A percentile compares a stretch with the other conserved stretches of the same genome.
These are phyloP conservation scores for Iris pallida DNA, from an alignment of 116 monocot species.

Conservation along the genomic window DNA sequence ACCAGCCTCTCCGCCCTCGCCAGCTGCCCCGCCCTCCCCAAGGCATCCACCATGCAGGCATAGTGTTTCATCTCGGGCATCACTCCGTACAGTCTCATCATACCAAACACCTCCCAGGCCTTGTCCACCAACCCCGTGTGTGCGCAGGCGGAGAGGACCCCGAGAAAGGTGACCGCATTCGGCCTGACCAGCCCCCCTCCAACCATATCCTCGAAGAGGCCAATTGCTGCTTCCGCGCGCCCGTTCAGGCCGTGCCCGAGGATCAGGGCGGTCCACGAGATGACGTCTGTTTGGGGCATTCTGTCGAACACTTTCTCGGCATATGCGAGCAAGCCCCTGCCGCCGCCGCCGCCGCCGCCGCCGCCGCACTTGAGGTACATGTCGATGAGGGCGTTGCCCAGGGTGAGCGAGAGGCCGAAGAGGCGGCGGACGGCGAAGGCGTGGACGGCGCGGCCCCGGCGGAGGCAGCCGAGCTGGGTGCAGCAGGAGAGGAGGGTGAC, in stretches of 20 bases:
- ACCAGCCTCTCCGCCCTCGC: conserved; percentile 29
- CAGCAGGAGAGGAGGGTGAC: conserved; percentile 28
- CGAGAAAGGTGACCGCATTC: conserved; percentile 41
- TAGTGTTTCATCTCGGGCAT: conserved; percentile 39
- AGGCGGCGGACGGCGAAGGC: conserved; percentile 14
- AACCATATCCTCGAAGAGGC: conserved; percentile 25
- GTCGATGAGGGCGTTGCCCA: conserved; percentile 41
- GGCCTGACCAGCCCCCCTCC: conserved; percentile 12
- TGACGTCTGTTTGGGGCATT: conserved; percentile 33
- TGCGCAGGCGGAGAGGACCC: conserved; percentile 34
- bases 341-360: not conserved
- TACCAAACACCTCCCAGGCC: conserved; percentile 23
- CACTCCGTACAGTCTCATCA: conserved; percentile 27
- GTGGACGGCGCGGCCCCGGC: conserved; percentile 27
- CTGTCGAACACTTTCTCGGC: conserved; percentile 29
- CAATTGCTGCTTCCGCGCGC: conserved; percentile 14
- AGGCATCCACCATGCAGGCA: conserved; percentile 39
- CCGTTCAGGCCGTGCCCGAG: conserved; percentile 40
- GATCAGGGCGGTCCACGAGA: conserved; percentile 49
- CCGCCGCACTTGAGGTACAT: conserved; percentile 40
- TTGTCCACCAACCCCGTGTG: conserved; percentile 41
- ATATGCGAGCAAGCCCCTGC: conserved; percentile 6
- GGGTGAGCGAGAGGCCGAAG: conserved; percentile 18
- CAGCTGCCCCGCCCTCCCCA: conserved; percentile 31
- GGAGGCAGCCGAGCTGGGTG: conserved; percentile 17